Conservation (phyloP, 495 filamentous ascomycete genomes). For the Letharia lupina region DNA sequence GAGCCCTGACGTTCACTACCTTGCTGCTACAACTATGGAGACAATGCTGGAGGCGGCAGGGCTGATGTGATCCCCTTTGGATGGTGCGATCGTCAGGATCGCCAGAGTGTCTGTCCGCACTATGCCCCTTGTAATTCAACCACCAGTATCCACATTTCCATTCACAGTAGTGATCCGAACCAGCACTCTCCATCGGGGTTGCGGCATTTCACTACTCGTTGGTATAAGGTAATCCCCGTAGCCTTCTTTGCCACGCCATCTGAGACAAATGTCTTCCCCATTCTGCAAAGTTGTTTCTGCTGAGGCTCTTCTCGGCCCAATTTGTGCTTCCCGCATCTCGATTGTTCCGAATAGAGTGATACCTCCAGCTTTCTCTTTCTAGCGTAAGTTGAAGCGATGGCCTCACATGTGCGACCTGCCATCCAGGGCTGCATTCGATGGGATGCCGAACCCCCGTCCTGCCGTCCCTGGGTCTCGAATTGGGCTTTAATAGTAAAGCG, state of each 20-base stretch:
- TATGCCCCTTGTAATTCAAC: not conserved
- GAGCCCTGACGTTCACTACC: too few relatives aligned
- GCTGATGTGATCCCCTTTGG: too few relatives aligned
- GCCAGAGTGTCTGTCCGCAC: not conserved
- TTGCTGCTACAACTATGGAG: too few relatives aligned
- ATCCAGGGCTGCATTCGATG: not conserved
- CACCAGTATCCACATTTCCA: not conserved
- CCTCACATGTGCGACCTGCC: not conserved
- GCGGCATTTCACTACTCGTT: not conserved
- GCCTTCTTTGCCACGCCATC: not conserved
- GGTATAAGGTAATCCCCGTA: not conserved
- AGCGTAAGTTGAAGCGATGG: not conserved
- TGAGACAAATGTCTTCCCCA: not conserved
- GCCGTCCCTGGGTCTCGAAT: not conserved
- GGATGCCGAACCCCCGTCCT: not conserved
- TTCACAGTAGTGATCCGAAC: not conserved
- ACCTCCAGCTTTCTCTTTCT: not conserved
- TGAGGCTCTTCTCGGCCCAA: not conserved
- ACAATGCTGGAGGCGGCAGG: too few relatives aligned
- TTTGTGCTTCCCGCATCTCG: not conserved
- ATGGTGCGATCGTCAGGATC: not conserved
- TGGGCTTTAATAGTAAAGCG: not conserved
- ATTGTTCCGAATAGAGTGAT: not conserved
- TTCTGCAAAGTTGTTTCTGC: not conserved
- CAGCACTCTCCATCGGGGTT: not conserved